A percentile compares a stretch with the other conserved stretches of the same genome.
Evolutionary conservation across 1,284 basidiomycete species (phyloP).

Genomic region (Boletus hoseneyae): DNA sequence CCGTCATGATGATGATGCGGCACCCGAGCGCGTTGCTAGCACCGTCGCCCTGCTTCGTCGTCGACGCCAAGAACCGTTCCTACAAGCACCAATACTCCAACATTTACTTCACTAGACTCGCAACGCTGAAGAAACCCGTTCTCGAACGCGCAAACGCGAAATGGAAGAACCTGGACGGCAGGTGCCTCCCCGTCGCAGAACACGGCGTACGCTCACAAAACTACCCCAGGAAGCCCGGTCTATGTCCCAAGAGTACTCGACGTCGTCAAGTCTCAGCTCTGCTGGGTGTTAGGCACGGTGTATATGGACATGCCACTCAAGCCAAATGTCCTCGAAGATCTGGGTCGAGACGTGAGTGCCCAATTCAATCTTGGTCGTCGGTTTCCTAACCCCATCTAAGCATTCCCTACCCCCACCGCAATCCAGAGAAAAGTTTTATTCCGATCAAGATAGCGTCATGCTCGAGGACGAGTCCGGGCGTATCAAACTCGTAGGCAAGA

Average conservation of each 20-base stretch:
- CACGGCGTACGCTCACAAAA: constrained; percentile 11
- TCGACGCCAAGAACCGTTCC: constrained; percentile 54
- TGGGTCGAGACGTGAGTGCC: constrained; percentile 81
- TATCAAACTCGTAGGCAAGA: constrained; percentile 82
- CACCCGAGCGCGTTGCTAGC: constrained; percentile 35
- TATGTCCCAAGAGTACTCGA: constrained; percentile 87
- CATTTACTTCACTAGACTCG: constrained; percentile 83
- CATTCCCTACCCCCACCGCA: constrained; percentile 87
- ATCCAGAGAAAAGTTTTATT: constrained; percentile 70
- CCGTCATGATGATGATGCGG: constrained; percentile 12
- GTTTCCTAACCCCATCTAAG: constrained; percentile 39
- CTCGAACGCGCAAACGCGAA: constrained; percentile 58
- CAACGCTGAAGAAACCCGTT: constrained; percentile 60
- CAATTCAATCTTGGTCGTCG: neutral
- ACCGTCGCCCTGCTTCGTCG: constrained; percentile 54
- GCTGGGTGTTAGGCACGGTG: constrained; percentile 91
- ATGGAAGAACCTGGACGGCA: constrained; percentile 57
- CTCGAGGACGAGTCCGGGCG: constrained; percentile 96
- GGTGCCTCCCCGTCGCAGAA: constrained; percentile 4
- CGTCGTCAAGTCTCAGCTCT: constrained; percentile 79
- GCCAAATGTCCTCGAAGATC: constrained; percentile 94
- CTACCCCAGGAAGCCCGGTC: constrained; percentile 58
- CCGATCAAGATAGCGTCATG: constrained; percentile 78
- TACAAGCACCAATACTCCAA: constrained; percentile 92
- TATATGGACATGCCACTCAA: constrained; percentile 99